Evolutionary conservation across 139 green algal species (phyloP), one percentile per base, ranked within the genome.

Genomic region (Chlorella sp.): DNA sequence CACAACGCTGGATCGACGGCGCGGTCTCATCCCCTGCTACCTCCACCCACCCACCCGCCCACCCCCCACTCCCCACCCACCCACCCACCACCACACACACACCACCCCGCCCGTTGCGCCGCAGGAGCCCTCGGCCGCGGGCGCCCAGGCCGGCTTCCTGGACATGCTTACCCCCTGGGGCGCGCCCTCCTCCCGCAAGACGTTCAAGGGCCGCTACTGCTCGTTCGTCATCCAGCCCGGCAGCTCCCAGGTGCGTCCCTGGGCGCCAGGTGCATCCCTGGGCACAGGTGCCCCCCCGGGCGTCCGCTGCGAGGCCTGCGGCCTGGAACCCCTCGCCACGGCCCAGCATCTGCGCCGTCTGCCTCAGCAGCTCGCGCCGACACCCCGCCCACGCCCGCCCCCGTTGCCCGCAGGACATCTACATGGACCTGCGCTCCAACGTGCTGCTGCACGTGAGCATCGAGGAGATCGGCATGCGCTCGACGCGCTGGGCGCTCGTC

Each of bases 341-440:
- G n/a, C n/a, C n/a, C n/a, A n/a, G n/a, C n/a, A n/a, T n/a, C n/a
- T n/a, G n/a, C n/a, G n/a, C n/a, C n/a, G n/a, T n/a, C n/a, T n/a
- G n/a, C n/a, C n/a, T n/a, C n/a, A n/a, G n/a, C n/a, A n/a, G n/a
- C n/a, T n/a, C n/a, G n/a, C n/a, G n/a, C n/a, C n/a, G n/a, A n/a
- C n/a, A n/a, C 4, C 65, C 8, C n/a, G 5, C 42, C n/a, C 41
- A 31, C 64, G n/a, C n/a, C n/a, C n/a, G n/a, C n/a, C 31, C 45
- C 27, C 7, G 35, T 25, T 65, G 59, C 43, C 50, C 66, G 59
- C 79, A 90, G 85, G 41, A 67, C 51, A 66, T 89, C 35, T 90
- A 91, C 63, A 74, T 86, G 48, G 74, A 93, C 83, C 67, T 93
- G 79, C 64, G 67, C 12, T 75, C 86, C 58, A 82, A 89, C n/a